Percentiles rank a stretch among this genome's conserved stretches.
Evolutionary conservation across 2,329 filamentous ascomycete species (phyloP).

Genomic region (Paraconiothyrium sp.): DNA sequence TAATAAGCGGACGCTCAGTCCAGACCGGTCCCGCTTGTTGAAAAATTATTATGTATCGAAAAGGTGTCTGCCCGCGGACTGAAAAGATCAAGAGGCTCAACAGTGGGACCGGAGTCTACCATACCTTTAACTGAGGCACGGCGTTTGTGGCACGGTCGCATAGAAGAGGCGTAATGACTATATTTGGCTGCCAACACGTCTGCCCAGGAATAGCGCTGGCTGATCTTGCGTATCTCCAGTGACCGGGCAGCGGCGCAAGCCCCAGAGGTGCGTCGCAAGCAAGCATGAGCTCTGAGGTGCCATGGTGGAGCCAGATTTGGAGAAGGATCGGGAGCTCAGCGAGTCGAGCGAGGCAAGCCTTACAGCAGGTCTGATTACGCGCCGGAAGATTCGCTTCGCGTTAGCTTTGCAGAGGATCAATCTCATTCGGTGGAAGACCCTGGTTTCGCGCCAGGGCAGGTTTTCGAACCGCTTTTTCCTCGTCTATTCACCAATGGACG

Average conservation of each 20-base stretch:
- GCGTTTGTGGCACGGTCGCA: conserved; percentile 2
- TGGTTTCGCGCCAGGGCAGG: conserved; percentile 3
- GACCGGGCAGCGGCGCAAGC: not conserved
- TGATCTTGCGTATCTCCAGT: conserved; percentile 4
- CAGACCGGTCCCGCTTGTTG: conserved; percentile 6
- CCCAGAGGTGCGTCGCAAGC: too few species aligned
- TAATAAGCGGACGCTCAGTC: conserved; percentile 11
- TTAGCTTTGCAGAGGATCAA: not conserved
- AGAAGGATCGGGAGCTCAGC: not conserved
- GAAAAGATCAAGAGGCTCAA: not conserved
- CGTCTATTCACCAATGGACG: not conserved
- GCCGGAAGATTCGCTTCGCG: not conserved
- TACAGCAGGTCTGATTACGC: conserved; percentile 11
- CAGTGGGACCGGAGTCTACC: not conserved
- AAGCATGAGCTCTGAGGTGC: not conserved
- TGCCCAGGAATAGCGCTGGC: not conserved
- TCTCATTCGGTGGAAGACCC: not conserved
- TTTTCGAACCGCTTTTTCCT: not conserved
- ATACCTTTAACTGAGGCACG: not conserved
- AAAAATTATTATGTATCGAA: not conserved
- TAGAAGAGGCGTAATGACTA: not conserved
- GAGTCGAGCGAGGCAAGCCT: not conserved
- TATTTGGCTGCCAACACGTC: not conserved
- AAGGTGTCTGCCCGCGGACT: conserved; percentile 3
- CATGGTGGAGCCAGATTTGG: not conserved